Evolutionary conservation across 129 eudicot species (phyloP), one percentile per base, ranked within the genome.

Genomic region (Logfia minima): DNA sequence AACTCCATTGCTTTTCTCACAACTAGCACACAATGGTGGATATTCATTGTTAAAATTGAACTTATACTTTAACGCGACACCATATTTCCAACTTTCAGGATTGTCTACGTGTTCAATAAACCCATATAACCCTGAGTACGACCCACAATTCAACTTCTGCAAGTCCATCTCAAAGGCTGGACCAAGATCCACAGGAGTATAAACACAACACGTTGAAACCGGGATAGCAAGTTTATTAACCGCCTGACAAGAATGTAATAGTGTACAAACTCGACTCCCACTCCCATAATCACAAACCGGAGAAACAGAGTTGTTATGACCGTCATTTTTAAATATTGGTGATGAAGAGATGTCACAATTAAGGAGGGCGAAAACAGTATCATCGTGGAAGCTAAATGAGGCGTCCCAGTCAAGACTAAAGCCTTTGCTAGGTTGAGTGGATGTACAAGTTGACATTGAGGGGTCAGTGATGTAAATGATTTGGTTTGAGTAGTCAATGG

Each of bases 371-470:
- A 93, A 88, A 18, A 93, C 87, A 0, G 92, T 90, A 64, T 82
- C 63, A 37, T 88, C 96, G 2, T 87, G 85, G 80, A 93, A 93
- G 62, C 77, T 72, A 61, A 93, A 93, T 3, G 98, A 97, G 0
- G 98, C 97, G 66, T 90, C 88, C 91, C 91, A 88, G 68, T 93
- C 92, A 2, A 93, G 98, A 83, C 96, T 82, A 39, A 93, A 93
- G 77, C 98, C 98, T 81, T 88, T 90, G 77, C 97, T 93, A 1
- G 90, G 96, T 74, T 87, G 92, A 3, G 86, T 85, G 72, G 92
- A 90, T 4, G 85, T 37, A 56, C 98, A 93, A 8, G 98, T 90
- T n/a, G 98, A 93, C 92, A 93, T 90, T 48, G 98, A 67, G 59
- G 92, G 92, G 77, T 93, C 98, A 3, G 87, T 80, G n/a, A 93